Base-by-base conservation (phyloP, 2,329 filamentous ascomycete genomes). In the Teratosphaeriaceae sp. region DNA sequence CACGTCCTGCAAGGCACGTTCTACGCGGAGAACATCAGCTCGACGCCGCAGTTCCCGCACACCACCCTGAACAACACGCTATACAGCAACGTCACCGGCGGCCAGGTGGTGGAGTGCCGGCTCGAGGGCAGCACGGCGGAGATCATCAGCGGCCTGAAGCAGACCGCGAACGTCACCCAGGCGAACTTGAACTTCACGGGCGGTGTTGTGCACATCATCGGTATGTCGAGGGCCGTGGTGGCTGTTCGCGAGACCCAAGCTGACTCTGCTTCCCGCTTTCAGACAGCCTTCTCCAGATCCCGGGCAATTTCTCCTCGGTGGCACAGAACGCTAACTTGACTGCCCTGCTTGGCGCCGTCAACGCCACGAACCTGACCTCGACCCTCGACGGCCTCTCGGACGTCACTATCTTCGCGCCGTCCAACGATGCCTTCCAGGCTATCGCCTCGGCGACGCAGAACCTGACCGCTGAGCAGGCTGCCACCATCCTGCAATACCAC, bases 321-420 rank as follows among this genome's bases (percentile, higher is more conserved):
- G 59, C 64, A 8, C 40, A 49, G 8, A 56, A 58, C 7, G 56
- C 61, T 18, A 60, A 60, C 45, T 59, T 72, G 11, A 65, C 65
- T 21, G 59, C 64, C n/a, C 53, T 70, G 26, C 59, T 59, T 42
- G 67, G 67, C 27, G 69, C 68, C n/a, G 49, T 68, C 34, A 62
- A 60, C 16, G 51, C 56, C 3, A 63, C 67, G 19, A 54, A 65
- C 47, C 55, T 70, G n/a, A 49, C 66, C 16, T 52, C 63, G 2
- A 60, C 66, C 15, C 56, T 80, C 24, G 61, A 70, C 46, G 51
- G 47, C 11, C 55, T 64, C 7, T 52, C 55, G 21, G 69, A 79
- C 54, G 50, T 84, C 29, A 85, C 82, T 43, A 69, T 85, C 48
- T 84, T 85, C 50, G 79, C 75, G 0, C 81, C 82, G 1, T 71